A percentile compares a stretch with the other conserved stretches of the same genome.
Conservation (phyloP, 805 yeast genomes). For the Cyberlindnera euphorbiiphila region DNA sequence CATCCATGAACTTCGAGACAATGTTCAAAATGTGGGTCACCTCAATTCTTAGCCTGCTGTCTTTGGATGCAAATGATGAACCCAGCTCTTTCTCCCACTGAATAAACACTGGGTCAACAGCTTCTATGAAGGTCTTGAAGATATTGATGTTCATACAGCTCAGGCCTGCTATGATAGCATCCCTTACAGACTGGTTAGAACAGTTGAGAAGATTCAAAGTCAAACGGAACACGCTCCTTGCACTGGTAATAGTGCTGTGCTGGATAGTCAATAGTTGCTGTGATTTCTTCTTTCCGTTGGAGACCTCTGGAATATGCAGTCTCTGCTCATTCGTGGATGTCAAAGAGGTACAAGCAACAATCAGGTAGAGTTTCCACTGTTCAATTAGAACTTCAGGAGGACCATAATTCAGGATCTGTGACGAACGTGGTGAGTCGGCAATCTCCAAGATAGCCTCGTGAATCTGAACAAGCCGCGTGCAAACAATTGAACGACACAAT, state of each 20-base stretch:
- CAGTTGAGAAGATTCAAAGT: slow-evolving; percentile 77
- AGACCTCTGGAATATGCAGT: slow-evolving; percentile 52
- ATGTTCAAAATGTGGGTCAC: slow-evolving; percentile 72
- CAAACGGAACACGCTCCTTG: slow-evolving; percentile 82
- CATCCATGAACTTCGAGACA: slow-evolving; percentile 58
- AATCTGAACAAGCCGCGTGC: slow-evolving; percentile 82
- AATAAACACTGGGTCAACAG: slow-evolving; percentile 56
- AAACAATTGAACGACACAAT: slow-evolving; percentile 83
- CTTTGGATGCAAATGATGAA: slow-evolving; percentile 31
- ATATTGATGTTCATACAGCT: slow-evolving; percentile 89
- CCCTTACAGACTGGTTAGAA: slow-evolving; percentile 65
- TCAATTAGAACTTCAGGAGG: slow-evolving; percentile 72
- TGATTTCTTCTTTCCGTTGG: slow-evolving; percentile 71
- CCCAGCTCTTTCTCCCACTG: slow-evolving; percentile 50
- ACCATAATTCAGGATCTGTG: slow-evolving; percentile 29
- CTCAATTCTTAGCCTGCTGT: slow-evolving; percentile 61
- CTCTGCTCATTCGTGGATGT: slow-evolving; percentile 88
- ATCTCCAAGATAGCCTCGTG: slow-evolving; percentile 62
- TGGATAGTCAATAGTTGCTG: slow-evolving; percentile 78
- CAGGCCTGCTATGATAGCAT: slow-evolving; percentile 84
- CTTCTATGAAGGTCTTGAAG: slow-evolving; percentile 76
- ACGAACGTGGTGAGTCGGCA: slow-evolving; percentile 38
- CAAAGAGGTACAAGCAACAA: slow-evolving; percentile 87
- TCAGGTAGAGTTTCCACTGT: slow-evolving; percentile 85
- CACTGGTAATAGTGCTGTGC: slow-evolving; percentile 90